These are phyloP conservation scores for Phytophthora sp. DNA, from an alignment of 352 stramenopile species.

Conservation along the genomic window DNA sequence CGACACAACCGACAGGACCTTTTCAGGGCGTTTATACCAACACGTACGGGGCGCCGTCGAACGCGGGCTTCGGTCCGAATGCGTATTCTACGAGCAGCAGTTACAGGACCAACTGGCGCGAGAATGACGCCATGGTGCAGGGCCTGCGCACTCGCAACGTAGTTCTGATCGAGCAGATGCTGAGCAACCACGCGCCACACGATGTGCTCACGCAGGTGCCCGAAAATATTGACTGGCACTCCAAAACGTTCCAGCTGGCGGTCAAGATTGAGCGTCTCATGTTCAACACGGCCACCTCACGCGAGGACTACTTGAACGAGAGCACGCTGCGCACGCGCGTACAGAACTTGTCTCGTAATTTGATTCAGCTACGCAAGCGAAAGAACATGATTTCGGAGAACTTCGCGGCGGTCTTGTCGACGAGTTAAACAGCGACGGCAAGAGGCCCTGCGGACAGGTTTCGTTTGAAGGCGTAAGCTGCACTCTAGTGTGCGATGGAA, in stretches of 20 bases:
- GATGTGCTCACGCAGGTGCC: constrained; percentile 62
- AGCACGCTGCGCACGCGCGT: constrained; percentile 53
- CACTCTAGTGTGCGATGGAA: not conserved
- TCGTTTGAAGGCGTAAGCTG: too few species aligned
- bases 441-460: not conserved
- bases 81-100: constrained; percentile 7
- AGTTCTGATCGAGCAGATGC: constrained; percentile 61
- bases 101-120: constrained; percentile 30
- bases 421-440: constrained; percentile 4
- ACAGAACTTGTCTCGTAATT: constrained; percentile 53
- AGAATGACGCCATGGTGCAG: constrained; percentile 34
- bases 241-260: constrained; percentile 65
- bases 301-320: constrained; percentile 68
- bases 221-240: constrained; percentile 65
- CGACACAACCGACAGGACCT: not conserved
- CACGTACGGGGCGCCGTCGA: constrained; percentile 1
- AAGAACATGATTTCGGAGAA: constrained; percentile 54
- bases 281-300: constrained; percentile 51
- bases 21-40: not conserved
- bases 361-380: constrained; percentile 59
- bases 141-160: constrained; percentile 51
- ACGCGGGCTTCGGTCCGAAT: constrained; percentile 16
- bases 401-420: constrained; percentile 36
- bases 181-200: constrained; percentile 57
- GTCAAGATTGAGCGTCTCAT: constrained; percentile 72